Evolutionary conservation across 164 flowering plant species (phyloP).

Genomic region (Protea cynaroides): DNA sequence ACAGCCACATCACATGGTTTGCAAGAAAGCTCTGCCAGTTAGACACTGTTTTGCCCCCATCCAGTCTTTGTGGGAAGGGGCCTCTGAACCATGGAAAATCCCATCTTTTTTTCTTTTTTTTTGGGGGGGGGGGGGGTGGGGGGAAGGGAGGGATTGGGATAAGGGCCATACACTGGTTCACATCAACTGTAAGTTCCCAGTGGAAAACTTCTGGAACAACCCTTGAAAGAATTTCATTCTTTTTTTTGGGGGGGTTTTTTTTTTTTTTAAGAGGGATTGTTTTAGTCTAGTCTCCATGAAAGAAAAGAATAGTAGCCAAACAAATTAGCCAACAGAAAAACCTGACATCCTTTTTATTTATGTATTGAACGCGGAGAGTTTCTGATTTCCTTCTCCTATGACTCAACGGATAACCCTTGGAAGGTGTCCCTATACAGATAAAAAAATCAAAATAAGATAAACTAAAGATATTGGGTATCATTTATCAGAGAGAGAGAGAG

Average conservation of each 20-base stretch:
- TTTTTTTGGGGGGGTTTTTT: too few relatives aligned
- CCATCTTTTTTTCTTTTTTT: too few relatives aligned
- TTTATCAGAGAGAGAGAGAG: neutral
- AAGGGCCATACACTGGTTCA: neutral
- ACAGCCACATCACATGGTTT: too few relatives aligned
- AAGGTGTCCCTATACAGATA: constrained; percentile 32
- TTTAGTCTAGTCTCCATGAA: neutral
- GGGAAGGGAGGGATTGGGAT: too few relatives aligned
- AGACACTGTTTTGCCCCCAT: too few relatives aligned
- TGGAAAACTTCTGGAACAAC: too few relatives aligned
- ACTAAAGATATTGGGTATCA: neutral
- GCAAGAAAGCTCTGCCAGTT: too few relatives aligned
- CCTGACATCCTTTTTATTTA: constrained; percentile 89
- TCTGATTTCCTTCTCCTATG: constrained; percentile 88
- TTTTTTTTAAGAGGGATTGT: neutral
- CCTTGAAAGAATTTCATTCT: too few relatives aligned
- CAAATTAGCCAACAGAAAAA: constrained; percentile 24
- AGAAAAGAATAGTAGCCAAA: neutral
- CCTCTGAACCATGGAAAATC: too few relatives aligned
- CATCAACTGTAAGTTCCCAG: neutral
- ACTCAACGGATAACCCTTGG: constrained; percentile 29
- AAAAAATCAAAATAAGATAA: neutral
- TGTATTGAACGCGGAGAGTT: constrained; percentile 79
- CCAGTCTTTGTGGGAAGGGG: too few relatives aligned
- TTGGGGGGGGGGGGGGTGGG: too few relatives aligned